Conservation (phyloP, 2,329 filamentous ascomycete genomes). For the Thielaviopsis punctulata region DNA sequence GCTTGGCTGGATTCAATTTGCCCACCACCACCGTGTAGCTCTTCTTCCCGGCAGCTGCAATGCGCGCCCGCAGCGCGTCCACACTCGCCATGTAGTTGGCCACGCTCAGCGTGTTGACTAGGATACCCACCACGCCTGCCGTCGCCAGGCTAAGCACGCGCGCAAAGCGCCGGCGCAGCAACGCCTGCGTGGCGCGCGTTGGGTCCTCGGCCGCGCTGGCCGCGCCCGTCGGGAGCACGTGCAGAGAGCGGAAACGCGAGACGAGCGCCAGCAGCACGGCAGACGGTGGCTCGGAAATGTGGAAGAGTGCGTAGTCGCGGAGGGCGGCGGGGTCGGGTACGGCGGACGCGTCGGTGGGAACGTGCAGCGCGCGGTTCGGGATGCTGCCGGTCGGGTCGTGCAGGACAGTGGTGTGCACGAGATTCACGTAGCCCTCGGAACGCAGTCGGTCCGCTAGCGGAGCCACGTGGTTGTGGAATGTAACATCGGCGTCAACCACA, state of each 20-base stretch:
- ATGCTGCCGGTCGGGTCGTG: slow-evolving; percentile 65
- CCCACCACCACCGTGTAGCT: slow-evolving; percentile 92
- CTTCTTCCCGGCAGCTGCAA: slow-evolving; percentile 74
- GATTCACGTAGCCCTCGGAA: slow-evolving; percentile 46
- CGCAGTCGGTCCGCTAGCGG: slow-evolving; percentile 37
- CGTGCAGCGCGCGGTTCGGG: slow-evolving; percentile 47
- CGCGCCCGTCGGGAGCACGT: slow-evolving; percentile 51
- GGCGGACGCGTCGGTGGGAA: slow-evolving; percentile 21
- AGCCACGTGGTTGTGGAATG: slow-evolving; percentile 60
- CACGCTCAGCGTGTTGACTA: slow-evolving; percentile 90
- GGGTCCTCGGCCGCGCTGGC: slow-evolving; percentile 28
- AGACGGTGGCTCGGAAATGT: slow-evolving; percentile 64
- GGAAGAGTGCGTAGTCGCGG: slow-evolving; percentile 58
- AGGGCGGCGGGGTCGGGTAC: slow-evolving; percentile 29
- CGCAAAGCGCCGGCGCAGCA: slow-evolving; percentile 73
- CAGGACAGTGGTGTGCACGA: slow-evolving; percentile 54
- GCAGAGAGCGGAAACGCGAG: slow-evolving; percentile 60
- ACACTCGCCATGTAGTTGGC: slow-evolving; percentile 78
- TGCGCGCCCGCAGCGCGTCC: slow-evolving; percentile 51
- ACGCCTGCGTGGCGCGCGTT: slow-evolving; percentile 27
- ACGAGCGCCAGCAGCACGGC: slow-evolving; percentile 76
- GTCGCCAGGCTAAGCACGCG: slow-evolving; percentile 66
- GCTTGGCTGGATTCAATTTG: slow-evolving; percentile 86
- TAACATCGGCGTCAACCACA: slow-evolving; percentile 77
- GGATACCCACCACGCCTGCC: slow-evolving; percentile 72